Evolutionary conservation across 306 rosid species (phyloP).

Genomic region (Prinsepia uniflora): DNA sequence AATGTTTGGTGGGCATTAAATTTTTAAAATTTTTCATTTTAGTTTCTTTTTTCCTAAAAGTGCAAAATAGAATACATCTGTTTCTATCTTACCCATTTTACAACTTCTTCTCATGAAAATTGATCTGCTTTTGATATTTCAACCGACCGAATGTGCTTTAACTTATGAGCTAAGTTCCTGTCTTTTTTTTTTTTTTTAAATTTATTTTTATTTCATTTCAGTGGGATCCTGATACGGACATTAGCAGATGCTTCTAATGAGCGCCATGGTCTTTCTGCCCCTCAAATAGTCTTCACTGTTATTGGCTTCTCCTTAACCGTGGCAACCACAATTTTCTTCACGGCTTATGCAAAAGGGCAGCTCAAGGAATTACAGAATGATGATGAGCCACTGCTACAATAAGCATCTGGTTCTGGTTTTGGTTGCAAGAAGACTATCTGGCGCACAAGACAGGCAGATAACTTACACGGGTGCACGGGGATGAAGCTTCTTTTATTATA

Average conservation of each 20-base stretch:
- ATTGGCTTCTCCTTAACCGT: conserved; percentile 51
- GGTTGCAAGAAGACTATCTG: conserved; percentile 5
- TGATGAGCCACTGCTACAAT: conserved; percentile 50
- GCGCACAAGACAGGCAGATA: conserved; percentile 9
- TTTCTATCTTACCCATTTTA: background rate
- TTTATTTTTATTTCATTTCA: conserved; percentile 41
- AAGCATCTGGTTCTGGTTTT: conserved; percentile 25
- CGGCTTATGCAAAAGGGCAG: conserved; percentile 53
- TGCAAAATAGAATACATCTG: background rate
- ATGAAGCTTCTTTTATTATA: conserved; percentile 38
- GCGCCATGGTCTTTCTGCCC: conserved; percentile 44
- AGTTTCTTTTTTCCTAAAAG: background rate
- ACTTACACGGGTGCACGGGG: conserved; percentile 16
- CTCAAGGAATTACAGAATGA: conserved; percentile 46
- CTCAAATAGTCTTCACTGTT: conserved; percentile 53
- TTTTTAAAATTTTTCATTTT: background rate
- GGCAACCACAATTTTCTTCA: conserved; percentile 62
- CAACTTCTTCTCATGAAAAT: background rate
- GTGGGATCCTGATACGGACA: conserved; percentile 74
- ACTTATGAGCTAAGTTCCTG: background rate
- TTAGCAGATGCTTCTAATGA: conserved; percentile 65
- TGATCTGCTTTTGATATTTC: background rate
- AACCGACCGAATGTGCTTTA: background rate
- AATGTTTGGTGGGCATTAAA: background rate
- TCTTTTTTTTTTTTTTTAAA: background rate